Conservation (phyloP, 208 protist species). For the Leishmania amazonensis region DNA sequence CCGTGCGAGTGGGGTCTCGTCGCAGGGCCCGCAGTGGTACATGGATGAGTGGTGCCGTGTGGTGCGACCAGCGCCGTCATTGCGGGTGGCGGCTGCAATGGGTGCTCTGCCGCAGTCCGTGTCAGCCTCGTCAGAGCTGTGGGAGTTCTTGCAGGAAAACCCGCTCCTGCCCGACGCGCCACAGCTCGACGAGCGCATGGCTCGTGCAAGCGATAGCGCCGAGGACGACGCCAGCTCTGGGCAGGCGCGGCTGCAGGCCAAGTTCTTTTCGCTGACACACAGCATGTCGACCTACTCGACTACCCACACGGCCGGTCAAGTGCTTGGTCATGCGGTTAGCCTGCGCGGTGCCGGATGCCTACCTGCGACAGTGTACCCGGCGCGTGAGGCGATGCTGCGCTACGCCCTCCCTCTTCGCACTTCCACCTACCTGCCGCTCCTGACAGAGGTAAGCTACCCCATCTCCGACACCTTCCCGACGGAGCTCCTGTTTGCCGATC, state of each 20-base stretch:
- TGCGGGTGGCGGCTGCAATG: constrained; percentile 67
- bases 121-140: constrained; percentile 47
- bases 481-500: constrained; percentile 49
- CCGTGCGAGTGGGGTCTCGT: constrained; percentile 2
- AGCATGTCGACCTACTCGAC: constrained; percentile 35
- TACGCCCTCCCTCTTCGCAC: constrained; percentile 74
- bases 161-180: constrained; percentile 47
- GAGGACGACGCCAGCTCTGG: not conserved
- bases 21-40: constrained; percentile 59
- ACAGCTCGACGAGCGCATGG: constrained; percentile 4
- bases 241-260: not conserved
- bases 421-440: constrained; percentile 58
- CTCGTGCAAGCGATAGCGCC: not conserved
- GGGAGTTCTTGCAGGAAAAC: constrained; percentile 53
- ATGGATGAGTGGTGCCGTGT: constrained; percentile 71
- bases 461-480: constrained; percentile 71
- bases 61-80: constrained; percentile 52
- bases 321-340: constrained; percentile 73
- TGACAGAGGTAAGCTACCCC: constrained; percentile 65
- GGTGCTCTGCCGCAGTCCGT: constrained; percentile 58
- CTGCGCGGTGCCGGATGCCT: constrained; percentile 69
- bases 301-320: constrained; percentile 42
- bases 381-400: constrained; percentile 77
- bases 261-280: constrained; percentile 74
- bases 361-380: constrained; percentile 47